Base-by-base conservation (phyloP, 192 early-diverging fungal genomes). In the Funneliformis geosporum region DNA sequence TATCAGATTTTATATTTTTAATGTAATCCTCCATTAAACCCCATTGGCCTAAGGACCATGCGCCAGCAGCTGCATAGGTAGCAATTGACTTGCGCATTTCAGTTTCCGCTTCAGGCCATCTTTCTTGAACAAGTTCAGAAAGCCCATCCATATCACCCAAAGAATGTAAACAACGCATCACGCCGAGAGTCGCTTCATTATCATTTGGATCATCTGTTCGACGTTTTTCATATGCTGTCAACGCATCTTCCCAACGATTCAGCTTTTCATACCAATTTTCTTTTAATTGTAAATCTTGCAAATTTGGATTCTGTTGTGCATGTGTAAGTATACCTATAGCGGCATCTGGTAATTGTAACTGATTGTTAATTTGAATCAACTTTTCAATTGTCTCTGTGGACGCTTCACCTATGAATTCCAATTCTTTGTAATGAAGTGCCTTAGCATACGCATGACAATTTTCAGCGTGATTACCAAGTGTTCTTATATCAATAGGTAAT, bases 361-460 rank as follows among this genome's bases (percentile, higher is more conserved):
- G 90, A 83, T 96, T 95, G 85, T 98, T 98, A 78, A 98, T 96
- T 62, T 90, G 91, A 73, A 99, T 98, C 6, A 99, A 86, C 78
- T 91, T 90, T 79, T 97, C 96, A 38, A 98, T 95, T 1, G 94
- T 95, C 27, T 93, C 92, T 38, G 94, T 90, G 7, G 93, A 88
- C 39, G 94, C 91, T 43, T 96, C 93, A 8, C 91, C 85, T 25
- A 93, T 86, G 84, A 97, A 99, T 87, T 98, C 96, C 7, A 95
- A 87, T 84, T 99, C 98, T 78, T 96, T 96, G 86, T 98, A 99
- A 81, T 98, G 98, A 65, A 99, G 87, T n/a, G 97, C 98, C 85
- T 98, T 98, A 43, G 98, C 96, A 82, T 94, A 94, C 1, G 98
- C 96, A 81, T 98, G 95, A 77, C 96, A 98, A 73, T 94, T 94